A percentile compares a stretch with the other conserved stretches of the same genome.
Evolutionary conservation across 345 rosid species (phyloP).

Genomic region (Erucastrum elatum): DNA sequence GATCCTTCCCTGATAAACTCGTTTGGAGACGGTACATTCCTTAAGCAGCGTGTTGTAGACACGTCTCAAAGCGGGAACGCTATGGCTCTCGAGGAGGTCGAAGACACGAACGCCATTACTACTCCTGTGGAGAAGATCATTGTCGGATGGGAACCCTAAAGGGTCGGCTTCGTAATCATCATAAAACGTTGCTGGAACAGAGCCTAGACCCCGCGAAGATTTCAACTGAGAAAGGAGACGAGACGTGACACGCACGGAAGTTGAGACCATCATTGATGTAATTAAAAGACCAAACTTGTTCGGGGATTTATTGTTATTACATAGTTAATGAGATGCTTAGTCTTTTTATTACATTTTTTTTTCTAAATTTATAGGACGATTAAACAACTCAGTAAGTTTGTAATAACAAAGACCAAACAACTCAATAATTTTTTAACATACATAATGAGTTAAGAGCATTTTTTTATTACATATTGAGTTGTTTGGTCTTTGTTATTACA

Average conservation of each 20-base stretch:
- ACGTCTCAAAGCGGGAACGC: conserved; percentile 39
- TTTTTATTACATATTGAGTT: neutral
- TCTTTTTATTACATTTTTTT: too few relatives aligned
- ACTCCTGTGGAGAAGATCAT: conserved; percentile 39
- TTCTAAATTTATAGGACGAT: too few relatives aligned
- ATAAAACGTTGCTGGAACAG: neutral
- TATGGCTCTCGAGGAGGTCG: conserved; percentile 38
- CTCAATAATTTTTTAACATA: too few relatives aligned
- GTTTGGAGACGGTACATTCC: conserved; percentile 47
- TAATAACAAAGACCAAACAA: too few relatives aligned
- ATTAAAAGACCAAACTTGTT: neutral
- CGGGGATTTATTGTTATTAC: neutral
- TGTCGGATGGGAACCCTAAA: conserved; percentile 22
- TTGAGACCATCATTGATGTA: conserved; percentile 13
- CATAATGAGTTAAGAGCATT: too few relatives aligned
- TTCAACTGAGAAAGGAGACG: conserved; percentile 23
- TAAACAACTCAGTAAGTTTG: too few relatives aligned
- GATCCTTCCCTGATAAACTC: conserved; percentile 41
- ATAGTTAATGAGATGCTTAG: neutral
- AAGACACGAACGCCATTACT: conserved; percentile 45
- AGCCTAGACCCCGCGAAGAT: conserved; percentile 2
- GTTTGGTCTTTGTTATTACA: neutral
- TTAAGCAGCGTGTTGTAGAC: conserved; percentile 45
- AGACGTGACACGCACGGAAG: conserved; percentile 31
- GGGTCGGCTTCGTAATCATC: neutral